Percentiles rank a stretch among this genome's conserved stretches.
phyloP scores from a whole-genome alignment of 208 protist species.

The Trichomonas vaginalis region DNA sequence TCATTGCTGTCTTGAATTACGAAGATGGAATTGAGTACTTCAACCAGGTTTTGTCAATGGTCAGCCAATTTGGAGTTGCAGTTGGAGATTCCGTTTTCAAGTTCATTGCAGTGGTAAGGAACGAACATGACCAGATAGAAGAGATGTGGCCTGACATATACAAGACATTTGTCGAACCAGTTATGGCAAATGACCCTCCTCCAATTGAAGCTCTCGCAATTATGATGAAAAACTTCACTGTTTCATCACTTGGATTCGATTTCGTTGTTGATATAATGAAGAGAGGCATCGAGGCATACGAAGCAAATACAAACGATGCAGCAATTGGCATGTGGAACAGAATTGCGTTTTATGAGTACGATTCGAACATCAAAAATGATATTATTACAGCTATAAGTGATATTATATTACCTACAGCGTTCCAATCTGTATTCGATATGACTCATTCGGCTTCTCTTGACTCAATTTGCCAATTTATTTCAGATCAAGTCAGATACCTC shows the following conservation, averaged over 20 bases:
- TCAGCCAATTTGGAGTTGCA: background rate
- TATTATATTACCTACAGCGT: background rate
- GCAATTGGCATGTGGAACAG: background rate
- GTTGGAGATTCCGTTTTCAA: background rate
- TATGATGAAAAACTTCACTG: background rate
- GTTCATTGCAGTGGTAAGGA: background rate
- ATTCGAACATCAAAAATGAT: background rate
- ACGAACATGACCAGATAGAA: background rate
- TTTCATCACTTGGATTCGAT: background rate
- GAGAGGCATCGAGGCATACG: background rate
- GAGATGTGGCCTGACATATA: background rate
- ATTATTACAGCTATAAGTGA: background rate
- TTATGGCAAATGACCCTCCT: background rate
- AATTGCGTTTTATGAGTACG: background rate
- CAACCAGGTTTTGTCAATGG: background rate
- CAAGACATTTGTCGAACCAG: background rate
- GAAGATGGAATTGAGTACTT: background rate
- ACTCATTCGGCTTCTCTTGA: background rate
- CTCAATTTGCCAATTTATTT: background rate
- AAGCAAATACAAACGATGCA: background rate
- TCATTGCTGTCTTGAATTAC: background rate
- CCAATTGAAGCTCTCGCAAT: background rate
- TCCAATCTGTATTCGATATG: background rate
- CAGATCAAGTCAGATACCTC: background rate
- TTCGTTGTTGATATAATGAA: background rate